Percentiles rank a stretch among this genome's conserved stretches.
phyloP scores from a whole-genome alignment of 139 green algal species.

The Micromonas commoda region DNA sequence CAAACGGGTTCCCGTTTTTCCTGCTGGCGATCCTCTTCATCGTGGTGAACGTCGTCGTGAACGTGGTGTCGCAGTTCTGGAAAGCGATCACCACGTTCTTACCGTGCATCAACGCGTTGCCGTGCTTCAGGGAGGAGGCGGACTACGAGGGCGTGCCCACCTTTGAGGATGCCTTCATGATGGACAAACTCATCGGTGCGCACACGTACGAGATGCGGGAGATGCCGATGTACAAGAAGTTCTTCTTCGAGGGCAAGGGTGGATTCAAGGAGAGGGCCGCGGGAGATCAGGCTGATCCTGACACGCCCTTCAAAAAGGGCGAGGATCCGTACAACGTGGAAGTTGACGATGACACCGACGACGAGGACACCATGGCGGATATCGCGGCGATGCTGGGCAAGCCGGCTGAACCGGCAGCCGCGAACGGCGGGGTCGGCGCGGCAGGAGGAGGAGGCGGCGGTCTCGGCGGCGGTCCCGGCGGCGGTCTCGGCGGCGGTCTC shows the following conservation, averaged over 20 bases:
- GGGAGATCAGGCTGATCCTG: too few species aligned
- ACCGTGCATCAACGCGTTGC: not conserved
- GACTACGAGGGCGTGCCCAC: not conserved
- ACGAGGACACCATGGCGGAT: not conserved
- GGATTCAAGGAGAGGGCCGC: too few species aligned
- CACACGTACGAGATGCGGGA: conserved; percentile 7
- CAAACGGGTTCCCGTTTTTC: conserved; percentile 10
- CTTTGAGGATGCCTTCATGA: not conserved
- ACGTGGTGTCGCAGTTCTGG: not conserved
- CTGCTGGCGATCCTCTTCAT: not conserved
- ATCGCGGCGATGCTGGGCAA: not conserved
- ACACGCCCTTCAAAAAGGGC: too few species aligned
- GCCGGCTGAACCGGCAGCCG: not conserved
- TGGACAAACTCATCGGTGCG: not conserved
- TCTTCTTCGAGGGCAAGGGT: not conserved
- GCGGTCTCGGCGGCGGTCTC: not conserved
- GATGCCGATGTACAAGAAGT: not conserved
- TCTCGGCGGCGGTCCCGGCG: not conserved
- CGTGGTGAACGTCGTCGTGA: not conserved
- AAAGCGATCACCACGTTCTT: not conserved
- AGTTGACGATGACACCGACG: not conserved
- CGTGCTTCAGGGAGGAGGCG: not conserved
- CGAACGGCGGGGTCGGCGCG: too few species aligned
- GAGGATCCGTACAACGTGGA: too few species aligned
- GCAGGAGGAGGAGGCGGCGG: too few species aligned